Conservation (phyloP, 2,329 filamentous ascomycete species). For the Sporothrix inflata region DNA sequence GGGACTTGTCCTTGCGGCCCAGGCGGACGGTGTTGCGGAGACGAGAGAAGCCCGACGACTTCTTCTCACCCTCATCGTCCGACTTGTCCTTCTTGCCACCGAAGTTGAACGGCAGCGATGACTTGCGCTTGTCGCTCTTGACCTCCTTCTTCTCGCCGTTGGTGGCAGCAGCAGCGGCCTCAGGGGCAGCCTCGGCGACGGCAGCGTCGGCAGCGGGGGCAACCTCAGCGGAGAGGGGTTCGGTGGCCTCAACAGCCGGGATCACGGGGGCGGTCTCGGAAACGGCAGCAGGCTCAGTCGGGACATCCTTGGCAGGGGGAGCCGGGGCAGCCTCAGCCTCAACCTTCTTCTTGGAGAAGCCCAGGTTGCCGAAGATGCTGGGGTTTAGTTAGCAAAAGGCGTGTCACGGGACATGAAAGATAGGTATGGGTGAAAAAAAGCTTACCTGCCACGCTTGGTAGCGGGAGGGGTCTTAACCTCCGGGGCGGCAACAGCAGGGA, state of each 20-base stretch:
- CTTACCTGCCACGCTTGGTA: slow-evolving; percentile 49
- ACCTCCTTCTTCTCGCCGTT: slow-evolving; percentile 64
- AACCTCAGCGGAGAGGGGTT: slow-evolving; percentile 60
- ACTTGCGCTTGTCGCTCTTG: slow-evolving; percentile 80
- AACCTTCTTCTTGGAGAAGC: slow-evolving; percentile 61
- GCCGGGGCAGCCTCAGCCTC: slow-evolving; percentile 51
- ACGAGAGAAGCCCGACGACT: slow-evolving; percentile 63
- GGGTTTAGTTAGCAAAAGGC: slow-evolving; percentile 44
- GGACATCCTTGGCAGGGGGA: slow-evolving; percentile 49
- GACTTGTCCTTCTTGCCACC: slow-evolving; percentile 74
- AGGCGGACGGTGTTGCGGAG: slow-evolving; percentile 60
- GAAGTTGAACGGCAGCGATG: slow-evolving; percentile 73
- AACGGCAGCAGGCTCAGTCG: slow-evolving; percentile 46
- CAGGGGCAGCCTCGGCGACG: slow-evolving; percentile 39
- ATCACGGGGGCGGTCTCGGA: slow-evolving; percentile 62
- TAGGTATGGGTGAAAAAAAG: not conserved
- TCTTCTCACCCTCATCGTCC: slow-evolving; percentile 66
- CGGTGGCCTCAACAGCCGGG: slow-evolving; percentile 60
- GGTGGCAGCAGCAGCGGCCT: slow-evolving; percentile 48
- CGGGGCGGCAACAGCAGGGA: slow-evolving; percentile 42
- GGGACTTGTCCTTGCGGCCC: slow-evolving; percentile 49
- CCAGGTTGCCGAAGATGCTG: slow-evolving; percentile 59
- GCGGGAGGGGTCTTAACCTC: slow-evolving; percentile 43
- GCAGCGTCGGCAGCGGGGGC: slow-evolving; percentile 48
- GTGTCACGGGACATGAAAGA: not conserved